Conservation (phyloP, 2,329 filamentous ascomycete species). For the Macroventuria anomochaeta region DNA sequence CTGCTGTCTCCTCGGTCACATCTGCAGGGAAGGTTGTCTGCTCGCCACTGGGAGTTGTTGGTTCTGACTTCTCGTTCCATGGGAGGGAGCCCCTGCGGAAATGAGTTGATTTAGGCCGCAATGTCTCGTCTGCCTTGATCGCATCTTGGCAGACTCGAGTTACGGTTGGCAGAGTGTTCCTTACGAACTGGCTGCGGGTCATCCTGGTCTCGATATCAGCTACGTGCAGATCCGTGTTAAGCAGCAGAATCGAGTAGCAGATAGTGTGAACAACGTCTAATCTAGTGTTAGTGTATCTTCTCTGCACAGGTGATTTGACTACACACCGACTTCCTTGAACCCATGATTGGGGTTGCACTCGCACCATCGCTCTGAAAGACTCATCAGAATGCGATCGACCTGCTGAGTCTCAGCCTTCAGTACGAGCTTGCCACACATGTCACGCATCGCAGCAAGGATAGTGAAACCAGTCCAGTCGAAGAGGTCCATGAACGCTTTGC, state of each 20-base stretch:
- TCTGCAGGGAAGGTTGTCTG: slow-evolving; percentile 37
- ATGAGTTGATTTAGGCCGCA: slow-evolving; percentile 44
- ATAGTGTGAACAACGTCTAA: slow-evolving; percentile 95
- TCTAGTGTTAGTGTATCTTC: slow-evolving; percentile 38
- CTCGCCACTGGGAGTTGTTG: slow-evolving; percentile 41
- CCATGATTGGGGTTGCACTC: slow-evolving; percentile 91
- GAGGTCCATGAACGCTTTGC: slow-evolving; percentile 86
- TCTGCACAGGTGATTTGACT: no score
- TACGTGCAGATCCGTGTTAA: slow-evolving; percentile 95
- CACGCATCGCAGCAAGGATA: slow-evolving; percentile 77
- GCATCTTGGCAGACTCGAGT: slow-evolving; percentile 75
- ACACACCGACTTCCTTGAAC: slow-evolving; percentile 82
- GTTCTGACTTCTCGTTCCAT: slow-evolving; percentile 46
- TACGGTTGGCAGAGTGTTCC: slow-evolving; percentile 93
- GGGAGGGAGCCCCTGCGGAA: slow-evolving; percentile 44
- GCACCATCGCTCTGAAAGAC: slow-evolving; percentile 90
- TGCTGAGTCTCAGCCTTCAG: slow-evolving; percentile 95
- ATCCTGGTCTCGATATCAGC: slow-evolving; percentile 97
- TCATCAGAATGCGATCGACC: slow-evolving; percentile 90
- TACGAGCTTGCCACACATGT: slow-evolving; percentile 80
- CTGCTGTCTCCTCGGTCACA: slow-evolving; percentile 41
- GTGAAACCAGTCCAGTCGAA: slow-evolving; percentile 86
- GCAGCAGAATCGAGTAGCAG: slow-evolving; percentile 90
- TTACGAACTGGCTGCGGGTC: slow-evolving; percentile 92
- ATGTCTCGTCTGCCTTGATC: slow-evolving; percentile 53